phyloP scores from a whole-genome alignment of 1,139 yeast genomes.

The Taphrina betulina region DNA sequence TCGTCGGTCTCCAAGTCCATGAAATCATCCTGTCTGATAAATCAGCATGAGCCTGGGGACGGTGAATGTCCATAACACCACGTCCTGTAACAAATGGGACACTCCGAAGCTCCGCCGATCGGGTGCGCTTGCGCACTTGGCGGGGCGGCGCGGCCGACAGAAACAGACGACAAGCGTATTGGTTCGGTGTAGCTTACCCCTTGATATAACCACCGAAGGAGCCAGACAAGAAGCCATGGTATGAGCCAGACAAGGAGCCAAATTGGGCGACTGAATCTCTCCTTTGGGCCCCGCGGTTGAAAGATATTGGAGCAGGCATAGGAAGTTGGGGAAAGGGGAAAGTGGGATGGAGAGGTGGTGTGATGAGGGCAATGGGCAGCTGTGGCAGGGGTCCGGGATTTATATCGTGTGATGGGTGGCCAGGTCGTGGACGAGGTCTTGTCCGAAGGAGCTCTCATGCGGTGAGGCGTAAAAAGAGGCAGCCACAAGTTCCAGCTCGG shows the following conservation, averaged over 20 bases:
- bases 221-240: constrained; percentile 12
- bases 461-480: too few relatives aligned
- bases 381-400: too few relatives aligned
- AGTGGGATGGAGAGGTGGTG: not conserved
- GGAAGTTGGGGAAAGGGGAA: not conserved
- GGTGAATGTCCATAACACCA: not conserved
- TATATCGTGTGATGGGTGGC: constrained; percentile 20
- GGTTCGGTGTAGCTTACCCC: constrained; percentile 6
- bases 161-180: too few relatives aligned
- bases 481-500: too few relatives aligned
- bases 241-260: constrained; percentile 12
- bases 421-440: too few relatives aligned
- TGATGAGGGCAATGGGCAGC: too few relatives aligned
- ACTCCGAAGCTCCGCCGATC: too few relatives aligned
- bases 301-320: constrained; percentile 29
- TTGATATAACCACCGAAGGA: constrained; percentile 14
- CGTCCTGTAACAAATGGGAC: too few relatives aligned
- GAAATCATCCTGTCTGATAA: constrained; percentile 9
- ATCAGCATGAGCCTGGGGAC: not conserved
- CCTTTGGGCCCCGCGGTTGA: constrained; percentile 14
- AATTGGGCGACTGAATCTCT: constrained; percentile 13
- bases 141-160: too few relatives aligned
- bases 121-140: too few relatives aligned
- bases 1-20: constrained; percentile 5
- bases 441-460: too few relatives aligned